These are phyloP conservation scores for Myxozyma melibiosi DNA, from an alignment of 805 yeast genomes.

Conservation along the genomic window DNA sequence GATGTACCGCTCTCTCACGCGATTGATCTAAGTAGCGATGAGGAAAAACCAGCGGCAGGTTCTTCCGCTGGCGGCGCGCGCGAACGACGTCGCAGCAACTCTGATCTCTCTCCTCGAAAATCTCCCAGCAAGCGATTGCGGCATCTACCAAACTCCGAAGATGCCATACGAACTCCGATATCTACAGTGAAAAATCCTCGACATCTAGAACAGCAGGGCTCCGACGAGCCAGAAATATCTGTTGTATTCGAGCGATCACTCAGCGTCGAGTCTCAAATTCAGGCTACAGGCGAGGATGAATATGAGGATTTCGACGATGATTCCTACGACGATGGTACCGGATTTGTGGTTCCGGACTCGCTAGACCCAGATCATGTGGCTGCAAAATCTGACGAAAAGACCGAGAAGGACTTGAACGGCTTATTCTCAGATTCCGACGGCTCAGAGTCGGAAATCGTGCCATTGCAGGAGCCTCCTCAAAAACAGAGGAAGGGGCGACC, in stretches of 20 bases:
- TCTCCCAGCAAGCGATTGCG: constrained; percentile 29
- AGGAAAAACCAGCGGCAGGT: background rate
- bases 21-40: constrained; percentile 28
- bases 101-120: constrained; percentile 20
- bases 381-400: background rate
- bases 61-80: background rate
- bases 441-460: background rate
- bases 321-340: constrained; percentile 8
- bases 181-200: background rate
- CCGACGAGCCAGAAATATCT: background rate
- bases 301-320: background rate
- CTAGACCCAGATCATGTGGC: background rate
- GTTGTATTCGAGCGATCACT: background rate
- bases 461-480: background rate
- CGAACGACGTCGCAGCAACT: background rate
- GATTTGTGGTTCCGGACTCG: constrained; percentile 7
- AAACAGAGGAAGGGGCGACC: background rate
- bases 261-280: constrained; percentile 1
- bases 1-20: constrained; percentile 14
- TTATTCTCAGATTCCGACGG: constrained; percentile 6
- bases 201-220: too few relatives aligned
- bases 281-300: constrained; percentile 7
- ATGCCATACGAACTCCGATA: background rate
- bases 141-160: background rate
- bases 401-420: background rate